Conservation (phyloP, 441 rosid species). For the Populus hybrid region DNA sequence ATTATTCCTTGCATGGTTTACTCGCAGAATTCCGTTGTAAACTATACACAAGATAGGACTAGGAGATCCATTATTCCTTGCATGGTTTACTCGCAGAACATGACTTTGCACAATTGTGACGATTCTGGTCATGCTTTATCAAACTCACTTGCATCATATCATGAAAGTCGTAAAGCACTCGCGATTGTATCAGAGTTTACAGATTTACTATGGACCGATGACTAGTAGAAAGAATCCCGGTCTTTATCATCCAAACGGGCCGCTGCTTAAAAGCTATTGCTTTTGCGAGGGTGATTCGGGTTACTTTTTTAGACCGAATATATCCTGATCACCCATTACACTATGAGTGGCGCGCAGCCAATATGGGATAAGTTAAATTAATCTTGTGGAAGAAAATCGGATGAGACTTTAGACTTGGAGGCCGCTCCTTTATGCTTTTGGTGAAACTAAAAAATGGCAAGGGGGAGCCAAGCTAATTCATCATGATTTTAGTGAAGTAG, state of each 20-base stretch:
- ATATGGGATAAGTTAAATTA: neutral
- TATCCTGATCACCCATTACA: neutral
- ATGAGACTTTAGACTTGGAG: neutral
- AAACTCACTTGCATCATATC: no score
- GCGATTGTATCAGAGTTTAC: no score
- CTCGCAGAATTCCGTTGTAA: no score
- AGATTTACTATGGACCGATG: no score
- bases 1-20: no score
- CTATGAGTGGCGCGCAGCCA: neutral
- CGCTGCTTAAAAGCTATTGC: neutral
- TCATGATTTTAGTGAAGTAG: neutral
- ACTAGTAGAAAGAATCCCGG: neutral
- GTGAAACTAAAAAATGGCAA: neutral
- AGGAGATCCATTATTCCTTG: no score
- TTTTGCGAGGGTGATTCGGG: constrained; percentile 4
- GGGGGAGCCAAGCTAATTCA: neutral
- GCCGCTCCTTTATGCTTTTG: neutral
- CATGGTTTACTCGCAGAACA: no score
- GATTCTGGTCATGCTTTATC: no score
- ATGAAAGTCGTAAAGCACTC: no score
- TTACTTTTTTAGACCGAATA: neutral
- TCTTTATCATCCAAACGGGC: no score
- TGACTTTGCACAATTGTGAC: no score
- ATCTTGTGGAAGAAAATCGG: neutral
- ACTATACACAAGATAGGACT: no score